phyloP scores from a whole-genome alignment of 2,329 filamentous ascomycete genomes.

The Tolypocladium pustulatum region DNA sequence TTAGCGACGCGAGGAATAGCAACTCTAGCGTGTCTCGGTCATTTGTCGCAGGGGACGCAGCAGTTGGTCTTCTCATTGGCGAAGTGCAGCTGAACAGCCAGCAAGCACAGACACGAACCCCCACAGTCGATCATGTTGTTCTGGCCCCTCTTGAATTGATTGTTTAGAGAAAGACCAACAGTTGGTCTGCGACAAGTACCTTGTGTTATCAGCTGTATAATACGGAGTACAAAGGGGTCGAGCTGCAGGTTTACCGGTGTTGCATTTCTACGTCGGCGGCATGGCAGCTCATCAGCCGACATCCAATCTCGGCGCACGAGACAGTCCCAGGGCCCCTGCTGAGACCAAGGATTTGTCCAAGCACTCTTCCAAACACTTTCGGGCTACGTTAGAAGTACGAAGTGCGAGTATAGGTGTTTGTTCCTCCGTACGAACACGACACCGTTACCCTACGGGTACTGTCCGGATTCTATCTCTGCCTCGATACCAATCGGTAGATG shows the following conservation, averaged over 20 bases:
- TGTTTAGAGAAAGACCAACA: background rate
- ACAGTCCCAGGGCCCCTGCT: background rate
- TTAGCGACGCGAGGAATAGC: background rate
- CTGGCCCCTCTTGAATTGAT: background rate
- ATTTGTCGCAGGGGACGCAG: too few species aligned
- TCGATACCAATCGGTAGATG: background rate
- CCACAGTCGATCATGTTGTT: background rate
- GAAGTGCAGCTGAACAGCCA: background rate
- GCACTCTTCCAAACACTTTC: background rate
- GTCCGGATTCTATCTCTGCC: background rate
- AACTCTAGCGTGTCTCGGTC: background rate
- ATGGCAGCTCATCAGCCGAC: background rate
- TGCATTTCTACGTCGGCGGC: background rate
- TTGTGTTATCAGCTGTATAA: background rate
- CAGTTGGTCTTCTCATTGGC: background rate
- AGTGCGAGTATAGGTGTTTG: background rate
- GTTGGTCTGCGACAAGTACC: background rate
- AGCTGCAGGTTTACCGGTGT: background rate
- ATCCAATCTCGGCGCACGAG: background rate
- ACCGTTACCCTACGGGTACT: too few species aligned
- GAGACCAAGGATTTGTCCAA: background rate
- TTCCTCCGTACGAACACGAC: background rate
- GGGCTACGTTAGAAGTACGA: background rate
- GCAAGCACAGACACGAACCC: background rate
- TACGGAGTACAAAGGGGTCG: background rate